phyloP scores from a whole-genome alignment of 2,329 filamentous ascomycete species.

The Penicillium expansum region DNA sequence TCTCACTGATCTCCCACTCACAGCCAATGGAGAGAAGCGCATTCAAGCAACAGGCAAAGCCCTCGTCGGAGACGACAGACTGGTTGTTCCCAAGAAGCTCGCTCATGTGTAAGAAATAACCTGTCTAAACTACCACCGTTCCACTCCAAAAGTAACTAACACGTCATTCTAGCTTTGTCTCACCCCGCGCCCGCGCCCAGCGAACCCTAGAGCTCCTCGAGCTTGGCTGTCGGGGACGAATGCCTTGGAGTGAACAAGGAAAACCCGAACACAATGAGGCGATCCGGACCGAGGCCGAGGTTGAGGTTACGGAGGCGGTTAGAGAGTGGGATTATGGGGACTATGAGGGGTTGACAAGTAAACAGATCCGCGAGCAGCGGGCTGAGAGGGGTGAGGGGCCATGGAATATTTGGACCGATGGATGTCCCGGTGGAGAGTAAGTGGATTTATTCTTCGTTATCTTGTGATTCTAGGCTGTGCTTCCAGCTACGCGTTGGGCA shows the following conservation, averaged over 20 bases:
- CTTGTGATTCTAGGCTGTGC: background rate
- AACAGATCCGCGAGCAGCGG: slow-evolving; percentile 62
- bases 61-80: slow-evolving; percentile 75
- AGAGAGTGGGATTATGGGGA: slow-evolving; percentile 86
- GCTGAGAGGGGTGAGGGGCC: slow-evolving; percentile 55
- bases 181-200: slow-evolving; percentile 79
- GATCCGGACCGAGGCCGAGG: slow-evolving; percentile 56
- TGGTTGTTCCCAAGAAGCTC: slow-evolving; percentile 79
- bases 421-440: slow-evolving; percentile 80
- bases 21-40: slow-evolving; percentile 73
- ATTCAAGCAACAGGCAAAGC: slow-evolving; percentile 75
- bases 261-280: slow-evolving; percentile 34
- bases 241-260: slow-evolving; percentile 63
- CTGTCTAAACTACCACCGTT: slow-evolving; percentile 28
- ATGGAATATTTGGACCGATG: slow-evolving; percentile 91
- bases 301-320: slow-evolving; percentile 69
- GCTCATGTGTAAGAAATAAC: slow-evolving; percentile 67
- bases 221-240: slow-evolving; percentile 63
- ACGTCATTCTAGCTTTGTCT: slow-evolving; percentile 63
- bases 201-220: slow-evolving; percentile 85
- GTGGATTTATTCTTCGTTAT: slow-evolving; percentile 31
- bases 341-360: slow-evolving; percentile 77
- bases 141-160: slow-evolving; percentile 1
- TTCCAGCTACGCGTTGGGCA: background rate
- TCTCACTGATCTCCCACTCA: slow-evolving; percentile 80